These are phyloP conservation scores for Tricholoma sp. DNA, from an alignment of 768 basidiomycete species.

Conservation along the genomic window DNA sequence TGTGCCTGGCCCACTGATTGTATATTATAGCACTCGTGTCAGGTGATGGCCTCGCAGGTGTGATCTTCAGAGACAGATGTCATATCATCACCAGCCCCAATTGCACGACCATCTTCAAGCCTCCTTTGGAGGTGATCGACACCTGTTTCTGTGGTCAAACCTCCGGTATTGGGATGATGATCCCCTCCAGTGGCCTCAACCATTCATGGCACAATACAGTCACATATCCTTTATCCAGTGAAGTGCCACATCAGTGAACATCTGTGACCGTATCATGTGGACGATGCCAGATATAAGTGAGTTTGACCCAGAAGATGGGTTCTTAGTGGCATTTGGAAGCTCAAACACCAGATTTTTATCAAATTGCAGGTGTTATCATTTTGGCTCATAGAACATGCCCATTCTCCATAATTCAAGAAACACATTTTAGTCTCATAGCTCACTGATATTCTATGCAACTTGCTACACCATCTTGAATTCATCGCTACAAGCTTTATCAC, in stretches of 20 bases:
- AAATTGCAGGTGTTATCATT: background rate
- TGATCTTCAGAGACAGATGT: background rate
- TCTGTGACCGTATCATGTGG: background rate
- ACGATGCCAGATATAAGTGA: background rate
- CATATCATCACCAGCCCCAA: background rate
- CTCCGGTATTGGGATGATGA: too few relatives aligned
- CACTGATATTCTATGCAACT: background rate
- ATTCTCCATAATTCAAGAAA: background rate
- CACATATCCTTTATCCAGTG: background rate
- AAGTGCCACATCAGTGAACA: background rate
- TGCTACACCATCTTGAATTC: background rate
- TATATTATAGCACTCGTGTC: background rate
- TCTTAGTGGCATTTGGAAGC: background rate
- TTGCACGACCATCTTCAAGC: background rate
- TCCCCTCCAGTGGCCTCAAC: too few relatives aligned
- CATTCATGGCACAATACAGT: background rate
- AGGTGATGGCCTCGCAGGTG: background rate
- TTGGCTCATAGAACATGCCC: background rate
- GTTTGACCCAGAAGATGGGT: background rate
- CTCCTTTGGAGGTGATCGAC: background rate
- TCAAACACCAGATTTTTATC: background rate
- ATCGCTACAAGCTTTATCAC: too few relatives aligned
- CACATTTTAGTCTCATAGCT: background rate
- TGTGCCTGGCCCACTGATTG: background rate
- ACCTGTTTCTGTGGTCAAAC: background rate